phyloP scores from a whole-genome alignment of 352 stramenopile genomes.

The Phytophthora pluvialis region DNA sequence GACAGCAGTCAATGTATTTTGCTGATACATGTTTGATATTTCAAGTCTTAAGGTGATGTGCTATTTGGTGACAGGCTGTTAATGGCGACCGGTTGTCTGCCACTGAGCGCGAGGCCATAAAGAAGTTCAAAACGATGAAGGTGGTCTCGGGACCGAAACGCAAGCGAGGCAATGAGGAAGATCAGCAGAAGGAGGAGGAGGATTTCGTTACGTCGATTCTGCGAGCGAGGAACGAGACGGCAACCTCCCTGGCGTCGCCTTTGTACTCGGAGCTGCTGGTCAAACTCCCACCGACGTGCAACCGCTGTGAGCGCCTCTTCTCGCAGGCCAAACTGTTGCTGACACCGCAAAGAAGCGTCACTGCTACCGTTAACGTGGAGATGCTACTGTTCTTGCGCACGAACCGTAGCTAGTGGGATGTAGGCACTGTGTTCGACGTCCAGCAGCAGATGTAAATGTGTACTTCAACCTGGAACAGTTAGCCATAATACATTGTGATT shows the following conservation, averaged over 20 bases:
- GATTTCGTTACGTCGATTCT: neutral
- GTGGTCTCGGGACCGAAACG: too few relatives aligned
- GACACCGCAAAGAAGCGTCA: neutral
- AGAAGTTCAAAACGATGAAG: neutral
- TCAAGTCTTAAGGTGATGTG: neutral
- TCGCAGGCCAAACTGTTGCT: conserved; percentile 6
- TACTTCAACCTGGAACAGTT: neutral
- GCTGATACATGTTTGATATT: neutral
- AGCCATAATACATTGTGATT: neutral
- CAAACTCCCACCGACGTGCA: conserved; percentile 7
- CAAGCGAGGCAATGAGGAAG: too few relatives aligned
- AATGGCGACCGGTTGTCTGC: conserved; percentile 1
- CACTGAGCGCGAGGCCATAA: conserved; percentile 4
- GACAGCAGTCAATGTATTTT: conserved; percentile 3
- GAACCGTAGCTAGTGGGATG: conserved; percentile 5
- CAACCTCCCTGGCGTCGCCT: neutral
- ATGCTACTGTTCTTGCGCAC: conserved; percentile 8
- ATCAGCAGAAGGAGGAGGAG: too few relatives aligned
- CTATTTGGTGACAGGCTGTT: conserved; percentile 2
- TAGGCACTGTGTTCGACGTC: neutral
- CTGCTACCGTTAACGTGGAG: conserved; percentile 1
- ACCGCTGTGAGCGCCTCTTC: conserved; percentile 4
- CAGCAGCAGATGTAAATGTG: neutral
- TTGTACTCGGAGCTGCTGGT: neutral
- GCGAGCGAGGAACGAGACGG: neutral